phyloP scores from a whole-genome alignment of 768 basidiomycete species.

The Russula lepida region DNA sequence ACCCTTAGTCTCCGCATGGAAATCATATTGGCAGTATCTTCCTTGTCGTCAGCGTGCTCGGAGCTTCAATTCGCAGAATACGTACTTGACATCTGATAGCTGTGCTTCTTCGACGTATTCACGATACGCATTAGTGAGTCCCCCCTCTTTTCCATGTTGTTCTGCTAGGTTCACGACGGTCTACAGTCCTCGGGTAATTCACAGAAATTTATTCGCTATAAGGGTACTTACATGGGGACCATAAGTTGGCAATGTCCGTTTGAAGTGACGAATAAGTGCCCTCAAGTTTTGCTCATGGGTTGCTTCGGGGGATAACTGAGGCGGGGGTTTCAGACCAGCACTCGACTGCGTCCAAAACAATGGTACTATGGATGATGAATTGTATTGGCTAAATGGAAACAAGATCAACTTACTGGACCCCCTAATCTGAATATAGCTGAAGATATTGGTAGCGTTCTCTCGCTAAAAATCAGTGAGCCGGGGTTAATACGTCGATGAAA shows the following conservation, averaged over 20 bases:
- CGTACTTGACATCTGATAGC: slow-evolving; percentile 50
- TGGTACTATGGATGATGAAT: slow-evolving; percentile 49
- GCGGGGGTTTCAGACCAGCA: slow-evolving; percentile 81
- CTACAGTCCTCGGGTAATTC: slow-evolving; percentile 31
- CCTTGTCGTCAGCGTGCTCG: background rate
- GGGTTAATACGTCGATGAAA: background rate
- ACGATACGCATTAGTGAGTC: slow-evolving; percentile 69
- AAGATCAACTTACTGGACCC: slow-evolving; percentile 65
- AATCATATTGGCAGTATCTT: slow-evolving; percentile 83
- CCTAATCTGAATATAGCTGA: slow-evolving; percentile 84
- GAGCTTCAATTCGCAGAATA: background rate
- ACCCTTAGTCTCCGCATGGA: slow-evolving; percentile 86
- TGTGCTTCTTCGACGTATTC: slow-evolving; percentile 54
- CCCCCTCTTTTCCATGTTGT: slow-evolving; percentile 78
- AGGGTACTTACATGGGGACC: slow-evolving; percentile 63
- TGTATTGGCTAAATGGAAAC: background rate
- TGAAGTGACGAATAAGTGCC: slow-evolving; percentile 66
- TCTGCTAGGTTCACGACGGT: slow-evolving; percentile 87
- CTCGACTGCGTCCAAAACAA: slow-evolving; percentile 90
- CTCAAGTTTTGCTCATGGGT: slow-evolving; percentile 66
- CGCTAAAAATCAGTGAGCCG: slow-evolving; percentile 38
- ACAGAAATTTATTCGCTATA: background rate
- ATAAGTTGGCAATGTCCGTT: slow-evolving; percentile 54
- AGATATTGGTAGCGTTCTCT: slow-evolving; percentile 66
- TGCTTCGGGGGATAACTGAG: slow-evolving; percentile 62